These are phyloP conservation scores for Penicillium sp. DNA, from an alignment of 2,329 filamentous ascomycete species.

Conservation along the genomic window DNA sequence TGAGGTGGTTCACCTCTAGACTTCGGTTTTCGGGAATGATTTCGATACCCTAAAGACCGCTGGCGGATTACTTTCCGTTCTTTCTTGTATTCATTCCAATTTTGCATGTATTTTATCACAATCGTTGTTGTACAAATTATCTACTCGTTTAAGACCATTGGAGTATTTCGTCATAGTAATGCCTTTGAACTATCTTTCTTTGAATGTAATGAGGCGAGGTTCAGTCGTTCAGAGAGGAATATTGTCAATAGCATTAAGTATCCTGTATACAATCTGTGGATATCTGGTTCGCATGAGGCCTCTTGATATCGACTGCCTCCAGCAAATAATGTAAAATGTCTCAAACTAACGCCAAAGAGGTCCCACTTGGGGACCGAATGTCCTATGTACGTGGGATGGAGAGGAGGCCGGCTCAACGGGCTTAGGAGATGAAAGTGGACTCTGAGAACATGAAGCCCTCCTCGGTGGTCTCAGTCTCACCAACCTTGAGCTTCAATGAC, in stretches of 20 bases:
- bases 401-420: constrained; percentile 3
- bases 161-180: neutral
- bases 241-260: constrained; percentile 31
- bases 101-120: constrained; percentile 10
- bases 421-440: constrained; percentile 88
- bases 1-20: constrained; percentile 8
- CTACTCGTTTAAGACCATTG: neutral
- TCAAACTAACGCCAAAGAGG: constrained; percentile 25
- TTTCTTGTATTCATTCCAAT: constrained; percentile 6
- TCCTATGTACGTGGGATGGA: constrained; percentile 29
- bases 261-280: constrained; percentile 29
- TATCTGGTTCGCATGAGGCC: constrained; percentile 19
- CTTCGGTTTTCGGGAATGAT: constrained; percentile 1
- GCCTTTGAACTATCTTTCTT: neutral
- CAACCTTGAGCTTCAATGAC: constrained; percentile 79
- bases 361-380: constrained; percentile 18
- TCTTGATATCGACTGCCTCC: constrained; percentile 19
- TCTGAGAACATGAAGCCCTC: constrained; percentile 80
- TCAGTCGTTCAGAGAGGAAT: constrained; percentile 2
- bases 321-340: constrained; percentile 32
- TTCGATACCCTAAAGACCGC: constrained; percentile 14
- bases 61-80: constrained; percentile 5
- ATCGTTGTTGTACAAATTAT: constrained; percentile 13
- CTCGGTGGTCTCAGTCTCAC: constrained; percentile 75
- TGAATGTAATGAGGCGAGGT: neutral